Base-by-base conservation (phyloP, 257 asterid genomes). In the Nicotiana noctiflora region DNA sequence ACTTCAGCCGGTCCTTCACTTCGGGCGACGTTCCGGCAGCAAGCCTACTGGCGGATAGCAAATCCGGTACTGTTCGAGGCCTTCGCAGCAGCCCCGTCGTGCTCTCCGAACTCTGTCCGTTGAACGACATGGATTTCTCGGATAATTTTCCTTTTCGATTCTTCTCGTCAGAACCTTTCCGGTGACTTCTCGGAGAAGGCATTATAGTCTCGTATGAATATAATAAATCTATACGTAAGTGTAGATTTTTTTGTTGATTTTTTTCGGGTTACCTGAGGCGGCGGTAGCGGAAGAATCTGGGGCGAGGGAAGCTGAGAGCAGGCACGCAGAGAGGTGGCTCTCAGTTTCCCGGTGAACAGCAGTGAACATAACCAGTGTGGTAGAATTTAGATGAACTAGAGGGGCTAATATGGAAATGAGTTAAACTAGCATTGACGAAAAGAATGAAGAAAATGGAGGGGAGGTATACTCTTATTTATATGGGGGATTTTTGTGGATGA, bases 41-140 rank as follows among this genome's bases (percentile, higher is more conserved):
- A 53, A 13, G 19, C 32, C 61, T 60, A 37, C 76, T 44, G 2
- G 14, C 80, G 75, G 85, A 32, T 21, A 84, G 64, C 83, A 95
- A 83, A 14, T 92, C 91, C 89, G 98, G 97, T 83, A 89, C 91
- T 81, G 98, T 93, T 81, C 93, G 84, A 74, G 97, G 94, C 88
- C 95, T 79, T 75, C 87, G 86, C 18, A 84, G 79, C 89, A 86
- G 37, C 64, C 4, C 76, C 74, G 82, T 67, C 7, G 64, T 80
- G 1, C 78, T 7, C 62, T 82, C 65, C 12, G 80, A 13, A 76
- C 84, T 79, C 72, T 88, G 87, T 7, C 87, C 89, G 77, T 84
- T 92, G 78, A 91, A 90, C 80, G 98, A 90, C 46, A 82, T 80
- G 55, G 96, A 87, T 76, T 85, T 91, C 84, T 91, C 94, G 77